These are phyloP conservation scores for Sporothrix globosa DNA, from an alignment of 2,329 filamentous ascomycete genomes.

Conservation along the genomic window DNA sequence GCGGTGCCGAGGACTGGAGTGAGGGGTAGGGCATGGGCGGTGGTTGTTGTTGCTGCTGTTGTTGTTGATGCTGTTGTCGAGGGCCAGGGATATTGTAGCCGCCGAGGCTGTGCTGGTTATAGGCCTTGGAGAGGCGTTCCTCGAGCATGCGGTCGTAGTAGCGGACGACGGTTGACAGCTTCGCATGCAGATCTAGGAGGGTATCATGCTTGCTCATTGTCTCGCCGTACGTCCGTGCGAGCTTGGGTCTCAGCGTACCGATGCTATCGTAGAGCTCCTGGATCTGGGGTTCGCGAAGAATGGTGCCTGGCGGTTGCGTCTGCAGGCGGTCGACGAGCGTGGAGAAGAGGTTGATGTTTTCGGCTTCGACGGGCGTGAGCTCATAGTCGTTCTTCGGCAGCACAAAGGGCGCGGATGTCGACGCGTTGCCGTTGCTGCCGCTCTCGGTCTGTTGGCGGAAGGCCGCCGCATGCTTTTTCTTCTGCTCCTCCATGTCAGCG, in stretches of 20 bases:
- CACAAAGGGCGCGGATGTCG: constrained; percentile 56
- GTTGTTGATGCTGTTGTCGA: constrained; percentile 37
- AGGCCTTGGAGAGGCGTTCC: constrained; percentile 89
- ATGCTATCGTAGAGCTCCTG: constrained; percentile 98
- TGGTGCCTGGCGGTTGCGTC: constrained; percentile 92
- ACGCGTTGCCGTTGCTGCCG: constrained; percentile 44
- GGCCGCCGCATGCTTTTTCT: constrained; percentile 81
- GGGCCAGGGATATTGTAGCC: constrained; percentile 62
- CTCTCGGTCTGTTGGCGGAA: constrained; percentile 76
- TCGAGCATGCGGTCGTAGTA: constrained; percentile 99
- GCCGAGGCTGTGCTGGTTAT: constrained; percentile 75
- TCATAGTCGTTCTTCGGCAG: constrained; percentile 92
- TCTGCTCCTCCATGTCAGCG: constrained; percentile 97
- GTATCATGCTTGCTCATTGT: constrained; percentile 99
- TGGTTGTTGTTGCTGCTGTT: constrained; percentile 40
- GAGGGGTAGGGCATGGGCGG: constrained; percentile 70
- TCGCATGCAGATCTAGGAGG: constrained; percentile 88
- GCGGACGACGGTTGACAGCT: constrained; percentile 91
- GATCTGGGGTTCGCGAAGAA: constrained; percentile 94
- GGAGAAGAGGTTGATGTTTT: constrained; percentile 95
- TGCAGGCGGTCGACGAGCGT: constrained; percentile 93
- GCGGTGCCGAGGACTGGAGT: constrained; percentile 56
- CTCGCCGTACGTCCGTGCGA: constrained; percentile 94
- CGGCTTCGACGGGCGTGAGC: constrained; percentile 87
- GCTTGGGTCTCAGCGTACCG: constrained; percentile 85